Evolutionary conservation across 108 stramenopile genomes (phyloP).

Genomic region (Nitzschia inconspicua): DNA sequence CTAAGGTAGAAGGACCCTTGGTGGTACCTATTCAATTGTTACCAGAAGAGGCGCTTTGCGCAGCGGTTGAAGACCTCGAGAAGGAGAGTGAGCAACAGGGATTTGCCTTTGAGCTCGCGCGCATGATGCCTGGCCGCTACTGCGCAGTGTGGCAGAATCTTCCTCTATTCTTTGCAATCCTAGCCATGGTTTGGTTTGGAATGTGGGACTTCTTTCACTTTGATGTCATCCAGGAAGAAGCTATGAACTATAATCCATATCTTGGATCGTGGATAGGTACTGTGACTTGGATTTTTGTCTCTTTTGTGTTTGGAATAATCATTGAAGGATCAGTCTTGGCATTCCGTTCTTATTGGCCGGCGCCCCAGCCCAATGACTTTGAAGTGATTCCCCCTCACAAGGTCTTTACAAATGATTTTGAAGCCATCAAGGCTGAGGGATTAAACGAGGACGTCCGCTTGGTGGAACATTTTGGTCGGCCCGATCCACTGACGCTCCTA

Average conservation of each 20-base stretch:
- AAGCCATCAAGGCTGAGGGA: neutral
- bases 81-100: no score
- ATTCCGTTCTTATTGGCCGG: slow-evolving; percentile 1
- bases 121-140: slow-evolving; percentile 8
- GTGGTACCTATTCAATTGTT: no score
- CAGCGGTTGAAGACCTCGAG: no score
- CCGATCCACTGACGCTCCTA: neutral
- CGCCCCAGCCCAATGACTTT: slow-evolving; percentile 1
- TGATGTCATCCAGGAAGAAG: neutral
- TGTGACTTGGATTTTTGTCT: neutral
- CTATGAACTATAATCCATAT: neutral
- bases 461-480: slow-evolving; percentile 2
- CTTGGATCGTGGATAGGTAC: neutral
- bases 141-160: neutral
- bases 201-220: neutral
- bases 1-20: no score
- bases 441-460: neutral
- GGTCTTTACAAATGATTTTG: no score
- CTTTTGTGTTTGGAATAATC: neutral
- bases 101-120: slow-evolving; percentile 18
- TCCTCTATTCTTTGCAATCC: neutral
- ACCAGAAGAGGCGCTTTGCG: no score
- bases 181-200: neutral
- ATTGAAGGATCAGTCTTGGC: neutral
- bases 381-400: no score